A percentile compares a stretch with the other conserved stretches of the same genome.
phyloP scores from a whole-genome alignment of 202 grass and related monocot species.

The Hordeum pubiflorum region DNA sequence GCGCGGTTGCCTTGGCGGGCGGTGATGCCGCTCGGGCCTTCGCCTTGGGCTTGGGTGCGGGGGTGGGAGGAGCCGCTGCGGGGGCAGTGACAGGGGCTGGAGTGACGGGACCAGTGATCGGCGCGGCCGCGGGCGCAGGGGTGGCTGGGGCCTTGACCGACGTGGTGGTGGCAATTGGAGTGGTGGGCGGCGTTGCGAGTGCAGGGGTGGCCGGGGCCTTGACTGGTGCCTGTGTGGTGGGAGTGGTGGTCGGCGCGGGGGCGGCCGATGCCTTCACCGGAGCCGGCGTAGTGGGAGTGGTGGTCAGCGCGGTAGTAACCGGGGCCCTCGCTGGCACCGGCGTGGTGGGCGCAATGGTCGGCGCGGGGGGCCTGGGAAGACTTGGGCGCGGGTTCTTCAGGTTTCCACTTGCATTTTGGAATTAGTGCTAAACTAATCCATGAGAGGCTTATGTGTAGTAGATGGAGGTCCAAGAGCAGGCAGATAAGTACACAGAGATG shows the following conservation, averaged over 20 bases:
- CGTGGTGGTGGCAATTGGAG: neutral
- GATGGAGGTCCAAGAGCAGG: too few species aligned
- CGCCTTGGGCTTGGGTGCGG: neutral
- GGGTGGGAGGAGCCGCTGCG: neutral
- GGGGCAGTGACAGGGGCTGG: neutral
- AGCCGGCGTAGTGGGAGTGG: neutral
- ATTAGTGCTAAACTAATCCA: neutral
- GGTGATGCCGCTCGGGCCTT: slow-evolving; percentile 5
- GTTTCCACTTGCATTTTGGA: neutral
- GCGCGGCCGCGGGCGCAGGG: neutral
- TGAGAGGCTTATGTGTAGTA: neutral
- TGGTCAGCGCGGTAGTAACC: neutral
- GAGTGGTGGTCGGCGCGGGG: neutral
- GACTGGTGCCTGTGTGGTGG: neutral
- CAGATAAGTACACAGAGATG: too few species aligned
- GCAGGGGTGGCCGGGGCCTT: neutral
- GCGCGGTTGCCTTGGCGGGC: neutral
- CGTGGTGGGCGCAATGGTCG: neutral
- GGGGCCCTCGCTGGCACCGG: neutral
- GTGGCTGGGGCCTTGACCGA: neutral
- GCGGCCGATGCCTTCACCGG: neutral
- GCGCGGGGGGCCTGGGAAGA: neutral
- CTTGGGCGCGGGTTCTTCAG: neutral
- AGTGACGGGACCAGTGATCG: neutral
- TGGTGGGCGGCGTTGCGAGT: neutral